Evolutionary conservation across 176 grass and related monocot genomes (phyloP).

Genomic region (Poa annua): DNA sequence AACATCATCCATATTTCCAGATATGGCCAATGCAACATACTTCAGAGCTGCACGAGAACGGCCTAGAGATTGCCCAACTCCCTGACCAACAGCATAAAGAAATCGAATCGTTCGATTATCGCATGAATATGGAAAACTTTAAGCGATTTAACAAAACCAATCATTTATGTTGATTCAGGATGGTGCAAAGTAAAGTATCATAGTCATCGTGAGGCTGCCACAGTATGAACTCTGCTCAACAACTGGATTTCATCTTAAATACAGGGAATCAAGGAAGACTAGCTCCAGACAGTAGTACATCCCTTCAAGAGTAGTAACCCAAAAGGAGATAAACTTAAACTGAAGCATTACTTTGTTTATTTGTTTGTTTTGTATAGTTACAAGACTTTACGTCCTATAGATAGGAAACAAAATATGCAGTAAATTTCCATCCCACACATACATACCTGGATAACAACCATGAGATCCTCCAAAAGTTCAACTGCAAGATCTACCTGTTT

Average conservation of each 20-base stretch:
- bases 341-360: constrained; percentile 35
- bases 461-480: constrained; percentile 80
- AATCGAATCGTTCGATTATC: constrained; percentile 2
- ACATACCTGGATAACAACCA: constrained; percentile 86
- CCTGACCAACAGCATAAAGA: constrained; percentile 55
- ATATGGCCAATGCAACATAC: constrained; percentile 85
- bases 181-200: neutral
- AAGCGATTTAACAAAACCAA: constrained; percentile 27
- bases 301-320: constrained; percentile 33
- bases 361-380: constrained; percentile 29
- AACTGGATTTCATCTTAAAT: constrained; percentile 31
- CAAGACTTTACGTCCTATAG: constrained; percentile 11
- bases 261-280: constrained; percentile 1
- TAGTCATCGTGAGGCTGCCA: constrained; percentile 30
- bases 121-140: constrained; percentile 34
- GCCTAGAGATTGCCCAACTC: constrained; percentile 58
- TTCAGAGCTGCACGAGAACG: constrained; percentile 82
- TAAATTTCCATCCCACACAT: constrained; percentile 20
- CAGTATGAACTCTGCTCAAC: constrained; percentile 9
- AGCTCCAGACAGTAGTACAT: constrained; percentile 14
- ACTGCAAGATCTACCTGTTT: constrained; percentile 83
- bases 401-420: constrained; percentile 35
- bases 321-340: constrained; percentile 23
- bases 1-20: constrained; percentile 88
- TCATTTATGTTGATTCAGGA: constrained; percentile 6